Base-by-base conservation (phyloP, 2,329 filamentous ascomycete genomes). In the Fusarium sterilihyphosum region DNA sequence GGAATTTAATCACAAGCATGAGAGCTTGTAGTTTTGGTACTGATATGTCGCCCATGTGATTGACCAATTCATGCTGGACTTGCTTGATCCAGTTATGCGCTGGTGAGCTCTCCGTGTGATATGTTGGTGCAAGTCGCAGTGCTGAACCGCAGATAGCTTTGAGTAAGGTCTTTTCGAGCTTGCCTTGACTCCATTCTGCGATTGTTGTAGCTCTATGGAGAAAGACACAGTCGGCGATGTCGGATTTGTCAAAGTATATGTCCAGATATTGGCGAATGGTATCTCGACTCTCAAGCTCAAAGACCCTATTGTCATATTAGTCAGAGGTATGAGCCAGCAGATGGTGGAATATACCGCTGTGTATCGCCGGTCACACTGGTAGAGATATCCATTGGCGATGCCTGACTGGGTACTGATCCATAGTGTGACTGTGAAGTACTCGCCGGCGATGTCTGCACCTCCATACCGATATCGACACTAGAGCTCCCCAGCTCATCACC, bases 111-210 rank as follows among this genome's bases (percentile, higher is more conserved):
- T 66, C 60, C 0, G 14, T 5, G 6, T 29, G 16, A 37, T 52
- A 41, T 17, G 52, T 4, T 9, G 43, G 13, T 2, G 33, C 8
- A 8, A 61, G 24, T 5, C 52, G 9, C 4, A 58, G 18, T 2
- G 71, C 66, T 14, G 72, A 70, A 17, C 75, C 77, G 7, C 71
- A 73, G 13, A 79, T 71, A 1, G 66, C 73, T 29, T 79, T 79
- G 9, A 78, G 60, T 0, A 81, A 33, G 3, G 59, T 47, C 1
- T 58, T 63, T 13, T 80, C 73, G 0, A 81, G 64, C 8, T 67
- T 69, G 1, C 70, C 72, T 8, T 70, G 68, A 14, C 65, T 73
- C 78, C 79, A 81, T 33, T 80, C 78, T 1, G 73, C 65, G 4
- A 79, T 64, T 0, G 73, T 72, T 2, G 76, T 72, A 6, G 75